phyloP scores from a whole-genome alignment of 2,329 filamentous ascomycete genomes.

The Botrytis aclada region DNA sequence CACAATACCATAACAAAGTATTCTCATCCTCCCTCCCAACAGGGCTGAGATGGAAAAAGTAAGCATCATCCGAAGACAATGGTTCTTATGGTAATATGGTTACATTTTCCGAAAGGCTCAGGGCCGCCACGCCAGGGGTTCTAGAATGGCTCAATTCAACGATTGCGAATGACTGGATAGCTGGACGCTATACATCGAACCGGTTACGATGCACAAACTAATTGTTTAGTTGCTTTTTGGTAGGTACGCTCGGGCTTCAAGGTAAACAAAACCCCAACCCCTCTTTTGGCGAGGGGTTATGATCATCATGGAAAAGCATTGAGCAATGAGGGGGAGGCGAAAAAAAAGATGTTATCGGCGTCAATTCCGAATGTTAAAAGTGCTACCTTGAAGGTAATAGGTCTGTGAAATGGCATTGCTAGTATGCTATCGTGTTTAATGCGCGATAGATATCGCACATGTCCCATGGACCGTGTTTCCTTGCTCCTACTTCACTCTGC shows the following conservation, averaged over 20 bases:
- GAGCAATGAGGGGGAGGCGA: conserved; percentile 9
- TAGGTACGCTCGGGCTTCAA: background rate
- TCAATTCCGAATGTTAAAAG: background rate
- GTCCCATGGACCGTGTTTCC: background rate
- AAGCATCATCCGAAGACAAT: background rate
- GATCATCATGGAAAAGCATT: conserved; percentile 4
- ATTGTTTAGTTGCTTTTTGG: background rate
- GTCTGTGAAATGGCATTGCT: background rate
- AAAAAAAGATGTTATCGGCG: background rate
- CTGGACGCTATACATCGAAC: background rate
- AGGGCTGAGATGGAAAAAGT: background rate
- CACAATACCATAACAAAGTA: background rate
- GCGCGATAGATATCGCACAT: background rate
- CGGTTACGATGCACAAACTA: background rate
- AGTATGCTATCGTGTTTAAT: background rate
- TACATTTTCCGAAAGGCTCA: background rate
- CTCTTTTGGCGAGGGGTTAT: conserved; percentile 1
- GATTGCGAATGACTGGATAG: background rate
- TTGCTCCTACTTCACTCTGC: background rate
- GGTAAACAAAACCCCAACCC: background rate
- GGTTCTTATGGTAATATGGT: background rate
- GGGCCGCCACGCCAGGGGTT: background rate
- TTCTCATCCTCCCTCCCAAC: background rate
- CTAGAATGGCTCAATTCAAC: background rate
- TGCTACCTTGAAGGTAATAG: background rate